phyloP scores from a whole-genome alignment of 2,329 filamentous ascomycete species.

The Ilyonectria robusta region DNA sequence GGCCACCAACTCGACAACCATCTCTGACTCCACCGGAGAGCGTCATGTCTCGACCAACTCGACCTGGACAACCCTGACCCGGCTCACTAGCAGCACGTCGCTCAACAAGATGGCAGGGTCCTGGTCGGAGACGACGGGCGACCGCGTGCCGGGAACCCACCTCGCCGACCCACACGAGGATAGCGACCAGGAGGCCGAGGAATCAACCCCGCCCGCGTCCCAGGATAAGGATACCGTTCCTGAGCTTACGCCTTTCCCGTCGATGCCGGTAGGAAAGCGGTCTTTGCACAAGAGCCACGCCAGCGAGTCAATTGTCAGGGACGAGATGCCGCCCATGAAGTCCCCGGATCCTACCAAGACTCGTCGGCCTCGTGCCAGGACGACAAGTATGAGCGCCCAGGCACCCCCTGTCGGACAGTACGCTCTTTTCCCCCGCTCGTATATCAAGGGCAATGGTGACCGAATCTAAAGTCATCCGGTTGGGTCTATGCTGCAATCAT shows the following conservation, averaged over 20 bases:
- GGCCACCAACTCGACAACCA: constrained; percentile 61
- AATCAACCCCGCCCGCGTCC: constrained; percentile 41
- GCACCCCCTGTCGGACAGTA: constrained; percentile 62
- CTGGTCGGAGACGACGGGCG: constrained; percentile 50
- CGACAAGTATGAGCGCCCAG: constrained; percentile 61
- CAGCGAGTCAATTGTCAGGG: constrained; percentile 54
- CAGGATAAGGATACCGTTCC: constrained; percentile 54
- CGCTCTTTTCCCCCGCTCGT: constrained; percentile 60
- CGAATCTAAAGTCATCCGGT: constrained; percentile 47
- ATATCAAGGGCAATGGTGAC: constrained; percentile 51
- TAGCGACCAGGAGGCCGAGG: constrained; percentile 46
- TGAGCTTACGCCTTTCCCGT: constrained; percentile 52
- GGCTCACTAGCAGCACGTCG: constrained; percentile 68
- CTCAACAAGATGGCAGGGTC: constrained; percentile 53
- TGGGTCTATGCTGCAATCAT: constrained; percentile 16
- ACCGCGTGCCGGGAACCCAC: constrained; percentile 49
- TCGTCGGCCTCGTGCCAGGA: constrained; percentile 60
- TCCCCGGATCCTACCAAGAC: constrained; percentile 50
- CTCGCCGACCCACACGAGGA: constrained; percentile 41
- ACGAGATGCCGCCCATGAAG: constrained; percentile 48
- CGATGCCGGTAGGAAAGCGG: constrained; percentile 40
- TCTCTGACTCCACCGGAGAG: constrained; percentile 63
- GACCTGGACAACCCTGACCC: constrained; percentile 67
- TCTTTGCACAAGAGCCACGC: constrained; percentile 55
- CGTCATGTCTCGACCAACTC: constrained; percentile 69